Percentiles rank a stretch among this genome's conserved stretches.
Evolutionary conservation across 129 eudicot species (phyloP).

Genomic region (Mikania micrantha): DNA sequence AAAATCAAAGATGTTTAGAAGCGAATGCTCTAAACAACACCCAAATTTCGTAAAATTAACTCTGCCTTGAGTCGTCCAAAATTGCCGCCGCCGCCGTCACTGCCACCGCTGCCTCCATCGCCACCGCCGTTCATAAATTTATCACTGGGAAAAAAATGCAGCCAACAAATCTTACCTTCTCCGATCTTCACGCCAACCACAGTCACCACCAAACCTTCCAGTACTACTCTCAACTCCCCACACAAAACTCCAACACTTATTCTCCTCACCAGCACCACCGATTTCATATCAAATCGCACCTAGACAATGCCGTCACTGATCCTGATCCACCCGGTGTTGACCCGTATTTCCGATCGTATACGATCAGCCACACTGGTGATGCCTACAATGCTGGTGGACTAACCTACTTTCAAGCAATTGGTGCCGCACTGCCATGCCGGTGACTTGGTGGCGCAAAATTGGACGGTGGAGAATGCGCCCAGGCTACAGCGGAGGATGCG

Average conservation of each 20-base stretch:
- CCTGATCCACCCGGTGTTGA: conserved; percentile 34
- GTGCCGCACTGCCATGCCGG: conserved; percentile 16
- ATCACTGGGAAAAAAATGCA: conserved; percentile 3
- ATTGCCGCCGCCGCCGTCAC: not conserved
- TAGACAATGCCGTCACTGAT: not conserved
- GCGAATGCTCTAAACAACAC: not conserved
- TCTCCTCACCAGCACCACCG: conserved; percentile 13
- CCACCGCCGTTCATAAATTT: not conserved
- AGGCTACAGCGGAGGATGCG: no score
- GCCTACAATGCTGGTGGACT: conserved; percentile 16
- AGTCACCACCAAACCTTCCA: not conserved
- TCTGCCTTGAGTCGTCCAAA: not conserved
- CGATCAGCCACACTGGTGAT: conserved; percentile 9
- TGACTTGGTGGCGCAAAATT: conserved; percentile 15
- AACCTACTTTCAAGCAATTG: conserved; percentile 27
- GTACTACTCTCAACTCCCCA: conserved; percentile 9
- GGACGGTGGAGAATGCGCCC: conserved; percentile 16
- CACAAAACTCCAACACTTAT: conserved; percentile 46
- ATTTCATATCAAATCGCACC: not conserved
- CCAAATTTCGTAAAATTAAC: not conserved
- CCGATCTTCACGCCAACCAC: not conserved
- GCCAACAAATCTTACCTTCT: conserved; percentile 8
- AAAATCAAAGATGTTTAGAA: no score
- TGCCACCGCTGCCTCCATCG: not conserved
- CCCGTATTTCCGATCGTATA: conserved; percentile 16